phyloP scores from a whole-genome alignment of 257 asterid species.

The Fraxinus pennsylvanica region DNA sequence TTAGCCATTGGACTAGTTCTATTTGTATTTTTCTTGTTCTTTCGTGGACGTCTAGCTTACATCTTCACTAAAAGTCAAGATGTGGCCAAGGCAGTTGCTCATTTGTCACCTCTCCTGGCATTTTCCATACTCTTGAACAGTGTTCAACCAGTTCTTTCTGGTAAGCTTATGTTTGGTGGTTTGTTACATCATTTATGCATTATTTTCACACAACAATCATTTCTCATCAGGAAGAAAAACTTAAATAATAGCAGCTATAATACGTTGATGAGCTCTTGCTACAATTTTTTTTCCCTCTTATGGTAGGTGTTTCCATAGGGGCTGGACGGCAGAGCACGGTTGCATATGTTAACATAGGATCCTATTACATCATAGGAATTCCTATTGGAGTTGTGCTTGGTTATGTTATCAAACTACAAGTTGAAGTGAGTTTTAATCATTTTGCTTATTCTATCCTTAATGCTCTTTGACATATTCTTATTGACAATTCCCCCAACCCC shows the following conservation, averaged over 20 bases:
- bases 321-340: constrained; percentile 69
- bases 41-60: constrained; percentile 55
- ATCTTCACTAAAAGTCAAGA: constrained; percentile 48
- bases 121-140: constrained; percentile 66
- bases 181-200: neutral
- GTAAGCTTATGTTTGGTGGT: constrained; percentile 27
- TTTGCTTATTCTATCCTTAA: no score
- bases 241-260: no score
- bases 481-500: no score
- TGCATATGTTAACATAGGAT: constrained; percentile 56
- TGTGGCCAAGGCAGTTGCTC: constrained; percentile 51
- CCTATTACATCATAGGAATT: constrained; percentile 62
- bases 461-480: no score
- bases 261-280: neutral
- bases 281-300: neutral
- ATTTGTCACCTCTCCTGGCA: constrained; percentile 61
- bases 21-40: constrained; percentile 49
- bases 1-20: constrained; percentile 46
- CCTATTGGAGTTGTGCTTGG: constrained; percentile 63
- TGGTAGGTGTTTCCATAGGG: constrained; percentile 66
- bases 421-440: constrained; percentile 38
- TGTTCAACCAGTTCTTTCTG: constrained; percentile 69
- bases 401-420: constrained; percentile 48
- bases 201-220: no score
- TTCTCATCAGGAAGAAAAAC: neutral